Evolutionary conservation across 2,329 filamentous ascomycete species (phyloP).

Genomic region (Clarireedia hainanense): DNA sequence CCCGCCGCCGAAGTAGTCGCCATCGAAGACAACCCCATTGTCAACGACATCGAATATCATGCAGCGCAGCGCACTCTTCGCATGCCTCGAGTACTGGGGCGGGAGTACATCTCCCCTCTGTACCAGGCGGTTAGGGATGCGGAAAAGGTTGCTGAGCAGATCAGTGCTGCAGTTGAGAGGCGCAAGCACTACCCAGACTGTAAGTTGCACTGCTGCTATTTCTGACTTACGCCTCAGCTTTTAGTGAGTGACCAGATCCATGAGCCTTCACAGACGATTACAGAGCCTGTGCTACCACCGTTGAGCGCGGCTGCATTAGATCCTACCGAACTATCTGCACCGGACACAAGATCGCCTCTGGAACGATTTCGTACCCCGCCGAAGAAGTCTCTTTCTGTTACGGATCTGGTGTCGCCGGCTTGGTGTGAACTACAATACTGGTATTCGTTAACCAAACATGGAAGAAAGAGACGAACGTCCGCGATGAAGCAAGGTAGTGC

Average conservation of each 20-base stretch:
- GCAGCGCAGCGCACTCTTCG: conserved; percentile 27
- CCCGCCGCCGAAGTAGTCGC: conserved; percentile 33
- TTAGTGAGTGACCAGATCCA: conserved; percentile 44
- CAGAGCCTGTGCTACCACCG: not conserved
- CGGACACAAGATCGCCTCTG: conserved; percentile 54
- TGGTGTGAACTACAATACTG: conserved; percentile 97
- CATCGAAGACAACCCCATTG: conserved; percentile 24
- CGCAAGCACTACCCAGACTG: conserved; percentile 43
- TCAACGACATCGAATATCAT: conserved; percentile 28
- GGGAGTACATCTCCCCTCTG: conserved; percentile 26
- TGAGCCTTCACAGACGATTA: not conserved
- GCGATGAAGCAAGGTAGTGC: conserved; percentile 79
- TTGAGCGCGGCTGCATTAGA: not conserved
- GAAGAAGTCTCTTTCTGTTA: conserved; percentile 74
- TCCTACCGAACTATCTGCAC: conserved; percentile 1
- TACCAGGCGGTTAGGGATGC: conserved; percentile 26
- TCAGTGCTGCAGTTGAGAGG: conserved; percentile 21
- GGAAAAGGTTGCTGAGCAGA: conserved; percentile 21
- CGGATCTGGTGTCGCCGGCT: conserved; percentile 77
- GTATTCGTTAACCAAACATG: conserved; percentile 73
- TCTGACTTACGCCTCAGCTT: conserved; percentile 58
- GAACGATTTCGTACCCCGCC: conserved; percentile 72
- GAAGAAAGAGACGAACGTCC: conserved; percentile 64
- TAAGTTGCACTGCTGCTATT: conserved; percentile 30
- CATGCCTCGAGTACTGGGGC: conserved; percentile 35